phyloP scores from a whole-genome alignment of 768 basidiomycete species.

The Boletales sp. region DNA sequence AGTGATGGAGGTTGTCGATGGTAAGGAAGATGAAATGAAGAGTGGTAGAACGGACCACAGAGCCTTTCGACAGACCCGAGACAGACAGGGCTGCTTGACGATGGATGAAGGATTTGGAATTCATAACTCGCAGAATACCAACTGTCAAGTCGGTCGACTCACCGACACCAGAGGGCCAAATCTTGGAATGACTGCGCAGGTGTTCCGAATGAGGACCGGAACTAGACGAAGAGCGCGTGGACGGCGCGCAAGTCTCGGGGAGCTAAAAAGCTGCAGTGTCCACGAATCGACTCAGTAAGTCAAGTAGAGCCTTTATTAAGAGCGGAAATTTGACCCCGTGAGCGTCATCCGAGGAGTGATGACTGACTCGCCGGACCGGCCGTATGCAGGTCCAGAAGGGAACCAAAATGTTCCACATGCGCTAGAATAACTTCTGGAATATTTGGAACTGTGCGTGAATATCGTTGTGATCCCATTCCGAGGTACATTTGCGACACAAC shows the following conservation, averaged over 20 bases:
- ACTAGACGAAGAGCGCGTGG: neutral
- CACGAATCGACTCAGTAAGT: neutral
- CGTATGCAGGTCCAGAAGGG: constrained; percentile 1
- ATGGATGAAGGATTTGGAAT: neutral
- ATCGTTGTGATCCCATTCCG: neutral
- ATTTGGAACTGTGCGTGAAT: constrained; percentile 10
- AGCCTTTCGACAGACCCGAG: neutral
- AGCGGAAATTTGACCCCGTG: neutral
- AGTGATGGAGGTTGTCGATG: neutral
- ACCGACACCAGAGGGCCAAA: no score
- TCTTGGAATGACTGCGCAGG: neutral
- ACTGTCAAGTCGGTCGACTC: neutral
- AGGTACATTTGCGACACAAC: neutral
- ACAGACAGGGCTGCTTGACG: neutral
- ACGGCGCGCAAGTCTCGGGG: neutral
- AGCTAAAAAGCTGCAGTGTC: neutral
- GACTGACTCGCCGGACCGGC: neutral
- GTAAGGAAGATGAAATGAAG: neutral
- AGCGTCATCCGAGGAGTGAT: neutral
- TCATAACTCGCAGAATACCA: constrained; percentile 1
- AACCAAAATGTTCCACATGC: constrained; percentile 10
- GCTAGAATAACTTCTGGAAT: neutral
- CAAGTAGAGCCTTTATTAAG: constrained; percentile 7
- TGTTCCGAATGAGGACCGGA: neutral
- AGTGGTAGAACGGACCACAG: neutral